Conservation (phyloP, 768 basidiomycete genomes). For the Agrocybe pediades region DNA sequence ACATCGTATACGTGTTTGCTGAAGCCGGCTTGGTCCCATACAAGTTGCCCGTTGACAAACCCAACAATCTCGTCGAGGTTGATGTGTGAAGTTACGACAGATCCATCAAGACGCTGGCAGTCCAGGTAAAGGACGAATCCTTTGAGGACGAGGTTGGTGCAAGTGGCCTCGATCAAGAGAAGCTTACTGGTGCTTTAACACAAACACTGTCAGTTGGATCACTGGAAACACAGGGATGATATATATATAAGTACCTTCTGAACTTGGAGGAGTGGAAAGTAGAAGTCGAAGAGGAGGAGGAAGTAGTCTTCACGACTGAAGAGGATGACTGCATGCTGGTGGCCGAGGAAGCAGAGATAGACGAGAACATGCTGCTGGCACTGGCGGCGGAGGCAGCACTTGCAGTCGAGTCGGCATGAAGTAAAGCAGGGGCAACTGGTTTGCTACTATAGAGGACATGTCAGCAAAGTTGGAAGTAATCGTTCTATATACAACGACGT, state of each 20-base stretch:
- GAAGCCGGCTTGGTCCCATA: slow-evolving; percentile 13
- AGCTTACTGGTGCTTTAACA: slow-evolving; percentile 10
- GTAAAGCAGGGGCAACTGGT: slow-evolving; percentile 3
- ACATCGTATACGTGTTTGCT: slow-evolving; percentile 8
- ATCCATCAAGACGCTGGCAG: slow-evolving; percentile 13
- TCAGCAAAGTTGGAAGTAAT: not conserved
- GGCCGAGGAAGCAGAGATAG: slow-evolving; percentile 10
- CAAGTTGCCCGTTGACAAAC: slow-evolving; percentile 12
- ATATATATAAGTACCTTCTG: slow-evolving; percentile 8
- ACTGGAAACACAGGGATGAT: not conserved
- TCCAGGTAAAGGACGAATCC: slow-evolving; percentile 14
- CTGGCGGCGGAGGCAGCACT: slow-evolving; percentile 6
- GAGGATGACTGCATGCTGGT: slow-evolving; percentile 10
- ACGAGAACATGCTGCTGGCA: slow-evolving; percentile 9
- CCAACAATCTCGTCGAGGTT: slow-evolving; percentile 14
- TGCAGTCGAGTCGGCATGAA: slow-evolving; percentile 1
- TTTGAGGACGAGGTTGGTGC: slow-evolving; percentile 14
- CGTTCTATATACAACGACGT: slow-evolving; percentile 1
- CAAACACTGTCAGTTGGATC: not conserved
- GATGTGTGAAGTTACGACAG: slow-evolving; percentile 9
- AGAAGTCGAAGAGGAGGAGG: slow-evolving; percentile 4
- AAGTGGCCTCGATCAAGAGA: slow-evolving; percentile 13
- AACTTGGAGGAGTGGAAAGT: slow-evolving; percentile 17
- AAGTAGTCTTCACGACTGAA: slow-evolving; percentile 8
- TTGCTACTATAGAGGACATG: not conserved